Evolutionary conservation across 2,329 filamentous ascomycete genomes (phyloP), one percentile per base, ranked within the genome.

Genomic region (Pyrenophora teres): DNA sequence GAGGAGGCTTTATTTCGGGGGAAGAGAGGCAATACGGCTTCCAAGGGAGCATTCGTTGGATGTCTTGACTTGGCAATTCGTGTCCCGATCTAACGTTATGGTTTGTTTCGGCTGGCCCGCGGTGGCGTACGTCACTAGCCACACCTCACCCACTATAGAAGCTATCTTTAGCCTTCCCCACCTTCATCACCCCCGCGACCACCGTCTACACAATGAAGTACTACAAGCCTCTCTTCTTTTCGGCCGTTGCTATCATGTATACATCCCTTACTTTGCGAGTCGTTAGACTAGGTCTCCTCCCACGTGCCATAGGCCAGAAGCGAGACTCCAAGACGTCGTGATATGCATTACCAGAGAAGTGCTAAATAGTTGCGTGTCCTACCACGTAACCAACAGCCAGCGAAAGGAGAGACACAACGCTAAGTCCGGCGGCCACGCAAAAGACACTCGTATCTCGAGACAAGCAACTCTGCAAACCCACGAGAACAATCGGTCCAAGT

Each of bases 31-130:
- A 48, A 46, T 31, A 38, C 13, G 45, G 41, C 49, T 49, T 47
- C 44, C 58, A 63, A 63, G 63, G 55, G 57, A 64, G 61, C 52
- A 59, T 58, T 60, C 50, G 46, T 58, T 25, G 30, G 49, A 62
- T 57, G 61, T 67, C 62, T 63, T 56, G 58, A 66, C 67, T 71
- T 70, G 68, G 69, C 67, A 65, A 61, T 59, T 69, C 69, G 69
- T 72, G 69, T 62, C 68, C 68, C 65, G 46, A 64, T 66, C 60
- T 44, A 15, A 15, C 15, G 15, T 15, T 15, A 67, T 64, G 57
- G 56, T 56, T 60, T 62, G 57, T 63, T 65, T 62, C 63, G 60
- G 27, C 27, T 30, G 27, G 59, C 50, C 57, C 53, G 54, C 54
- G 59, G 61, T 60, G 59, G 62, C 60, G 54, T 40, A 58, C 55